Percentiles rank a stretch among this genome's conserved stretches.
These are phyloP conservation scores for Wickerhamomyces tratensis DNA, from an alignment of 805 yeast genomes.

Conservation along the genomic window DNA sequence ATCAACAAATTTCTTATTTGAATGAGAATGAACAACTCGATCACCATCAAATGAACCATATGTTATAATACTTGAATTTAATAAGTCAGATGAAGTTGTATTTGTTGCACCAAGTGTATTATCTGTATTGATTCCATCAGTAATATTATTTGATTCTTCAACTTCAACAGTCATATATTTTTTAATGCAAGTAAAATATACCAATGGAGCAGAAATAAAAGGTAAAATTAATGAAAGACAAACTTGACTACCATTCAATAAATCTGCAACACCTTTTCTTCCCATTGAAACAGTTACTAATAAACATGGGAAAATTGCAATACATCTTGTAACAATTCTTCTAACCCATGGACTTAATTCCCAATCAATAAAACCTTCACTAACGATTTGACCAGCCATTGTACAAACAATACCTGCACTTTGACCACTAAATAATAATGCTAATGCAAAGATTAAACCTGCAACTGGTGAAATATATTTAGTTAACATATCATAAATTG, in stretches of 20 bases:
- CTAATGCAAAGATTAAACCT: constrained; percentile 81
- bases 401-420: constrained; percentile 94
- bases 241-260: constrained; percentile 77
- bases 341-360: constrained; percentile 74
- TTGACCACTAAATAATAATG: constrained; percentile 85
- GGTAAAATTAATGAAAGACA: constrained; percentile 75
- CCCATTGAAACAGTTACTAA: constrained; percentile 66
- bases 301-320: constrained; percentile 81
- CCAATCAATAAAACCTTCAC: constrained; percentile 83
- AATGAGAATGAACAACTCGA: not conserved
- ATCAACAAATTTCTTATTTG: constrained; percentile 33
- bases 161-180: constrained; percentile 51
- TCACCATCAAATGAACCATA: constrained; percentile 2
- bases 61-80: not conserved
- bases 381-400: constrained; percentile 87
- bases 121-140: constrained; percentile 13
- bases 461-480: constrained; percentile 75
- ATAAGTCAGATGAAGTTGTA: not conserved
- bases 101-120: constrained; percentile 23
- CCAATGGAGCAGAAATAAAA: constrained; percentile 79
- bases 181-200: constrained; percentile 68
- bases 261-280: constrained; percentile 67
- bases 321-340: constrained; percentile 67
- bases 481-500: constrained; percentile 65
- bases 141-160: constrained; percentile 5